These are phyloP conservation scores for Cyberlindnera mycetangii DNA, from an alignment of 805 yeast genomes.

Conservation along the genomic window DNA sequence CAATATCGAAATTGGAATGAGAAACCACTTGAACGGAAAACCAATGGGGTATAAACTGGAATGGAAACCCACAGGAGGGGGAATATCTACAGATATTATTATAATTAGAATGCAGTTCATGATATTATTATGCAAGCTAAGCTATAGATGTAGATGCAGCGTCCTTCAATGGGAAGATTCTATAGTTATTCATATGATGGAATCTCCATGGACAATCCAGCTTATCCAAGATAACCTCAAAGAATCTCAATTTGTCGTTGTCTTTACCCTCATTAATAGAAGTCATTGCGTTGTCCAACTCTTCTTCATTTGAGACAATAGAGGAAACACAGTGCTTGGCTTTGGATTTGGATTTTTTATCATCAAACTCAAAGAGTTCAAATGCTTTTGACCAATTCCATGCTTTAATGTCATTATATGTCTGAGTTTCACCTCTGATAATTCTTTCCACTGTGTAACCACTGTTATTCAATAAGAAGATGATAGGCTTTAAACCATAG, in stretches of 20 bases:
- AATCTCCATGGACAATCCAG: constrained; percentile 68
- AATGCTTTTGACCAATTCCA: constrained; percentile 82
- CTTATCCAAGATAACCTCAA: constrained; percentile 57
- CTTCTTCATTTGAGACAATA: constrained; percentile 40
- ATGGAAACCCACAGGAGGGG: too few relatives aligned
- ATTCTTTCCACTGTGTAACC: constrained; percentile 92
- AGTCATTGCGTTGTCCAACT: constrained; percentile 26
- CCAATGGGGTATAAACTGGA: too few relatives aligned
- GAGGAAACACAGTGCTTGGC: constrained; percentile 25
- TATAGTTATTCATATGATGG: constrained; percentile 37
- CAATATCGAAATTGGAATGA: constrained; percentile 2
- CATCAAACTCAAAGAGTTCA: constrained; percentile 52
- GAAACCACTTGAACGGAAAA: too few relatives aligned
- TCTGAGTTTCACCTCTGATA: constrained; percentile 71
- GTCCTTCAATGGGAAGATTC: constrained; percentile 22
- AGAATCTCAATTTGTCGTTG: constrained; percentile 40
- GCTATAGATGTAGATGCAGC: constrained; percentile 5
- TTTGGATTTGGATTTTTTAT: constrained; percentile 26
- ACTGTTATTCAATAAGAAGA: constrained; percentile 74
- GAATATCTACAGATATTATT: not conserved
- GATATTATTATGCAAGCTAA: not conserved
- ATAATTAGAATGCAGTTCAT: not conserved
- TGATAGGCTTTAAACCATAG: constrained; percentile 57
- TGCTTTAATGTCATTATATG: constrained; percentile 79
- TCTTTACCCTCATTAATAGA: constrained; percentile 33